Evolutionary conservation across 1,284 basidiomycete species (phyloP).

Genomic region (Cryptococcus amylolentus): DNA sequence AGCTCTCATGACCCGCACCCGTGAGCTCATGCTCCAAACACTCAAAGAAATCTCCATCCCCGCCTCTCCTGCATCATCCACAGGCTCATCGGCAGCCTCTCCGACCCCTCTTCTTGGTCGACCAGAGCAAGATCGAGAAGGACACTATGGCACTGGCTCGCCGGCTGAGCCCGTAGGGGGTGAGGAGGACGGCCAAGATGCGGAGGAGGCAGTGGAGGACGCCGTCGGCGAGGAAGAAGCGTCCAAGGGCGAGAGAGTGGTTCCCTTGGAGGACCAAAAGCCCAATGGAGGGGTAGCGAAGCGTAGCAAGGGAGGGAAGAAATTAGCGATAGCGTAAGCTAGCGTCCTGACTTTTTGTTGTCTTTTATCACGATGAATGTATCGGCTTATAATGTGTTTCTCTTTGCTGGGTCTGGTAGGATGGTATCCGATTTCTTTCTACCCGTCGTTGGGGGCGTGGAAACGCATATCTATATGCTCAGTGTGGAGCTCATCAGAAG

Average conservation of each 20-base stretch:
- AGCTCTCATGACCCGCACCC: conserved; percentile 50
- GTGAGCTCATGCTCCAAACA: conserved; percentile 49
- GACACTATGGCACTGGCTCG: neutral
- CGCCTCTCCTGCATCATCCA: conserved; percentile 2
- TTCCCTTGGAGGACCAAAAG: neutral
- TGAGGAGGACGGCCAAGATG: conserved; percentile 3
- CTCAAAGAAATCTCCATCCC: conserved; percentile 34
- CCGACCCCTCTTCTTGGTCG: conserved; percentile 21
- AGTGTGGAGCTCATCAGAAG: conserved; percentile 73
- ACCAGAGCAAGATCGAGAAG: neutral
- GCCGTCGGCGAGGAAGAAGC: conserved; percentile 14
- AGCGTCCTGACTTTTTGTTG: neutral
- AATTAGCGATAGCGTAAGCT: conserved; percentile 30
- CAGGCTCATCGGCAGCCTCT: conserved; percentile 6
- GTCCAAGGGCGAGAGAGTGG: conserved; percentile 2
- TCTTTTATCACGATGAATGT: conserved; percentile 5
- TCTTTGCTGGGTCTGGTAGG: conserved; percentile 22
- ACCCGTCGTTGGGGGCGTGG: conserved; percentile 91
- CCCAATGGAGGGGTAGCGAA: conserved; percentile 2
- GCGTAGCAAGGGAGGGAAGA: conserved; percentile 10
- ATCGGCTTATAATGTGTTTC: conserved; percentile 17
- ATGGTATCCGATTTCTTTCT: conserved; percentile 98
- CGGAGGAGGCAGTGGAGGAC: conserved; percentile 14
- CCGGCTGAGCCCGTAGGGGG: conserved; percentile 13
- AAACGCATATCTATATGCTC: conserved; percentile 93